Evolutionary conservation across 2,329 filamentous ascomycete genomes (phyloP), one percentile per base, ranked within the genome.

Genomic region (Diaporthe nobilis): DNA sequence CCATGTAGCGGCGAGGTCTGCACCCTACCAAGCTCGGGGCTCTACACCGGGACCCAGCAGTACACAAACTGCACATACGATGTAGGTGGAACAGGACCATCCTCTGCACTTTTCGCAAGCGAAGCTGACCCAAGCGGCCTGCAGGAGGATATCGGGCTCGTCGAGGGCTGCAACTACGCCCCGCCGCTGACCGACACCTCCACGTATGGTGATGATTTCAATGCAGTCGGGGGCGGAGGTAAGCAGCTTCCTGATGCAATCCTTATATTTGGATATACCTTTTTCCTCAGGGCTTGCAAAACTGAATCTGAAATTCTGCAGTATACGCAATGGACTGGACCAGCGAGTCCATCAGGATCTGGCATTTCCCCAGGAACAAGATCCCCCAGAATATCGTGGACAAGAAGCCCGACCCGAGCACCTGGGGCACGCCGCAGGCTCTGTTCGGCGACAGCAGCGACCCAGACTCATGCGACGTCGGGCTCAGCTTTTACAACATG

Each of bases 261-360:
- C 49, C 9, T 25, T 12, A 51, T n/a, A 22, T 31, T 39, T 39
- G 37, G 37, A 34, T 31, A 9, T 20, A 5, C 3, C 37, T 37
- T 8, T 2, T 28, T 20, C n/a, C 37, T 42, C 13, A 20, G n/a
- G 39, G 37, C 58, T 61, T 10, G 15, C 37, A 4, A 28, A 1
- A 25, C 58, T 44, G 58, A 63, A 8, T 28, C 17, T 44, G 37
- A 17, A 17, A 2, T 22, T 15, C n/a, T 25, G 58, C n/a, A 63
- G 88, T 94, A 4, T 94, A 94, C 78, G 92, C 92, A 8, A 89
- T 93, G 78, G 87, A 93, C 80, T 97, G 94, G 94, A 92, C 92
- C 68, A 85, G 86, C 13, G 84, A 90, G 1, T 89, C 88, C 74
- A 93, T 97, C 82, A 92, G 89, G 74, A 87, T 97, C 77, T 97